These are phyloP conservation scores for Abelmoschus esculentus DNA, from an alignment of 345 rosid genomes.

Conservation along the genomic window DNA sequence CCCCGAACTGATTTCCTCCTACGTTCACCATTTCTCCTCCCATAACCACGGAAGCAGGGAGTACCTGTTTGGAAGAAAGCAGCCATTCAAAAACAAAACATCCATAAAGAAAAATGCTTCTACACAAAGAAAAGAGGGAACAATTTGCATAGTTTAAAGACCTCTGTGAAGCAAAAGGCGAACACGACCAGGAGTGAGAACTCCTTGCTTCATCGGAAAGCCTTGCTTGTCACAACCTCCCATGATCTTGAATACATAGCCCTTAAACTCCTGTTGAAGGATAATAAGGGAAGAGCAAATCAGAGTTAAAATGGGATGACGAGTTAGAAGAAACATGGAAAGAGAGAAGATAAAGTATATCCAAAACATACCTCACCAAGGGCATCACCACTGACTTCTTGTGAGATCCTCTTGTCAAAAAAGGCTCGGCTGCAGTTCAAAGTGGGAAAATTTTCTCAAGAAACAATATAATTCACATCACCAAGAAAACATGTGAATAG, in stretches of 20 bases:
- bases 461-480: background rate
- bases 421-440: conserved; percentile 50
- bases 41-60: conserved; percentile 76
- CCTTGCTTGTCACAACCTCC: conserved; percentile 93
- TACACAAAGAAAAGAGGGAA: background rate
- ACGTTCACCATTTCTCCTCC: conserved; percentile 76
- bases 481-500: background rate
- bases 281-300: background rate
- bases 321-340: background rate
- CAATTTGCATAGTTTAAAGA: conserved; percentile 4
- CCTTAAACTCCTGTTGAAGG: conserved; percentile 57
- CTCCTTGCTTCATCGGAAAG: conserved; percentile 90
- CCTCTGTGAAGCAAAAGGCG: conserved; percentile 78
- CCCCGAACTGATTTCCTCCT: conserved; percentile 88
- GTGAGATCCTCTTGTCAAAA: conserved; percentile 45
- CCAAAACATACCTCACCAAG: conserved; percentile 44
- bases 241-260: conserved; percentile 78
- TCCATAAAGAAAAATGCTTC: background rate
- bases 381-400: background rate
- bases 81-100: background rate
- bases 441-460: background rate
- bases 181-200: conserved; percentile 73
- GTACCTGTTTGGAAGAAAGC: conserved; percentile 34
- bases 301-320: background rate
- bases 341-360: background rate